Base-by-base conservation (phyloP, 2,329 filamentous ascomycete species). In the Calonectria henricotiae region DNA sequence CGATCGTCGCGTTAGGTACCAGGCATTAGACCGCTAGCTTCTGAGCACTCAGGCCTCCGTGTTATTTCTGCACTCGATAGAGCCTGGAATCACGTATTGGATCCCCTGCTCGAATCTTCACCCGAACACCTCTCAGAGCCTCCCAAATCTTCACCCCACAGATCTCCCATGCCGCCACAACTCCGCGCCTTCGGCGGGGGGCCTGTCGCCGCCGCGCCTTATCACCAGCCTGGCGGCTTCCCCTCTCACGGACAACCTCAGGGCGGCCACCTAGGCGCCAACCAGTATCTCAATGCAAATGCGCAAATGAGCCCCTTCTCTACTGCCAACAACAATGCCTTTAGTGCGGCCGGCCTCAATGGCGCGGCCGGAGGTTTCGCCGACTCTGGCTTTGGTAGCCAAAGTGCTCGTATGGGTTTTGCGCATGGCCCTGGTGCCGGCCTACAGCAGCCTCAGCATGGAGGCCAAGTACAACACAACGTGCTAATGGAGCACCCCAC, bases 371-470 rank as follows among this genome's bases (percentile, higher is more conserved):
- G 86, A 75, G 89, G 88, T 11, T 91, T 91, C 72, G 88, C 87
- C 61, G 87, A 89, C 68, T 92, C 93, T 23, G 94, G 94, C 1
- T 89, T 98, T 62, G 94, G 92, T 37, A 96, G 94, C 81, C 94
- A 97, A 82, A 94, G 94, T 73, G 94, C 94, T 70, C 91, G 96
- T 79, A 93, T 96, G 88, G 92, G 94, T 7, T 98, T 98, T 80
- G 90, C 92, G 69, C 92, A 96, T 79, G 82, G 80, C 13, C 80
- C 80, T 6, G 76, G 73, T 54, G 81, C 92, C 85, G 81, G 87
- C 82, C 78, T 89, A 73, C 87, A 87, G 71, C 89, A 92, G 80
- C 89, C 92, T 75, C 88, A 89, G 69, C 89, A 89, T 65, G 80
- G 81, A 64, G 80, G 79, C 37, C 86, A 86, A 69, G 72, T 80